Conservation (phyloP, 2,329 filamentous ascomycete species). For the Talaromyces sp. region DNA sequence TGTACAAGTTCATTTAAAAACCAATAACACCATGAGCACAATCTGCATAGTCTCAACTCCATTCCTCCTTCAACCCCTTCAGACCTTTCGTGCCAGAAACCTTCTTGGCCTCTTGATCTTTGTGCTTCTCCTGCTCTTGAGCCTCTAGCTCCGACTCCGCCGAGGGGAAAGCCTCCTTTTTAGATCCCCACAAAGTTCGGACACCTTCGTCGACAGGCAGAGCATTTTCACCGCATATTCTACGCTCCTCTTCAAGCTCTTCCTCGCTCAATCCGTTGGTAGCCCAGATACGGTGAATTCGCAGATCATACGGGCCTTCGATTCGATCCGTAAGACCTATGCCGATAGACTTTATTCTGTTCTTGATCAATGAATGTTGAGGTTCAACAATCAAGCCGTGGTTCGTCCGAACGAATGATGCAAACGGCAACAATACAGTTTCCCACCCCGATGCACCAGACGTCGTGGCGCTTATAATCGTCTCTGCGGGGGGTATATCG, state of each 20-base stretch:
- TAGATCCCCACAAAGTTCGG: conserved; percentile 26
- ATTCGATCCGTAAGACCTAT: conserved; percentile 85
- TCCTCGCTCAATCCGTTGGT: conserved; percentile 62
- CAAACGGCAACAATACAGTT: conserved; percentile 85
- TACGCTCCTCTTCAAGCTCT: conserved; percentile 40
- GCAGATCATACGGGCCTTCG: conserved; percentile 82
- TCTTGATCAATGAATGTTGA: conserved; percentile 80
- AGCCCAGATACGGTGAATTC: conserved; percentile 83
- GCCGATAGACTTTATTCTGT: conserved; percentile 80
- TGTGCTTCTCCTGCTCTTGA: conserved; percentile 10
- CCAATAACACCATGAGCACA: background rate
- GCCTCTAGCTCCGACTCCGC: conserved; percentile 10
- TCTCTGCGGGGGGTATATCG: conserved; percentile 36
- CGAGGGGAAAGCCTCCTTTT: conserved; percentile 4
- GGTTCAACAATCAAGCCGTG: conserved; percentile 89
- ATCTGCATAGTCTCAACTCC: conserved; percentile 21
- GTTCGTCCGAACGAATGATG: conserved; percentile 92
- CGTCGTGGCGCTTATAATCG: conserved; percentile 32
- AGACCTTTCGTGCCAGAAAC: conserved; percentile 31
- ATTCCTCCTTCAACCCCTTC: conserved; percentile 35
- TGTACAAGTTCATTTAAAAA: background rate
- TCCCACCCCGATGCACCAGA: conserved; percentile 84
- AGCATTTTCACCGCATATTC: conserved; percentile 40
- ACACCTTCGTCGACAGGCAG: conserved; percentile 37
- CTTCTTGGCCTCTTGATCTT: conserved; percentile 19